Base-by-base conservation (phyloP, 2,329 filamentous ascomycete species). In the Orbilia ellipsospora region DNA sequence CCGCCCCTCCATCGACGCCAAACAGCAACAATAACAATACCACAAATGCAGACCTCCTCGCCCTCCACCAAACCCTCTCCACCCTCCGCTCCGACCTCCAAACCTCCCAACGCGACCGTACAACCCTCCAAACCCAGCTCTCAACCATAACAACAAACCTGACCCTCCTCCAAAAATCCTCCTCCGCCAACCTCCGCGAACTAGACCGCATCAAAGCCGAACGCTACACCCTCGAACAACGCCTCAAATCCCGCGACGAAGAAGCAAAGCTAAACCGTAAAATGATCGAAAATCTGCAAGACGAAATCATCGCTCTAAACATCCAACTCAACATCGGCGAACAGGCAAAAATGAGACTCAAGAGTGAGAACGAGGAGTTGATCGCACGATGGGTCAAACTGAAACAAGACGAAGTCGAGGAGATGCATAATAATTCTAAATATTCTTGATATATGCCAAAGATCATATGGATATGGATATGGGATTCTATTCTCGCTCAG, bases 341-440 rank as follows among this genome's bases (percentile, higher is more conserved):
- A 81, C 88, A 94, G 81, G 88, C 89, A 80, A 86, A 87, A 28
- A 89, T 90, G 81, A 90, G 89, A 82, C 84, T 96, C 77, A 88
- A 89, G 81, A 87, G 86, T 73, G 95, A 98, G 82, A 98, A 98
- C 81, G 90, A 92, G 80, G 92, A 97, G 78, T 85, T 99, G 66
- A 89, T 97, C 63, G 90, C 93, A 81, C 87, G 95, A 65, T 98
- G 94, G 93, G 94, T 98, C 91, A 89, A 88, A 80, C 87, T 90
- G 77, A 95, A 95, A 87, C 90, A 90, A 2, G 87, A 90, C 81
- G 94, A 97, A 84, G 94, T 92, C 10, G 92, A 95, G 67, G 90
- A 88, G 77, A 94, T 97, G 90, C 98, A 98, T 80, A 81, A 86
- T 60, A 83, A 84, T 69, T 84, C 84, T 44, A 84, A 83, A 55